Base-by-base conservation (phyloP, 371 early-diverging fungal species). In the Rhizopus arrhizus region DNA sequence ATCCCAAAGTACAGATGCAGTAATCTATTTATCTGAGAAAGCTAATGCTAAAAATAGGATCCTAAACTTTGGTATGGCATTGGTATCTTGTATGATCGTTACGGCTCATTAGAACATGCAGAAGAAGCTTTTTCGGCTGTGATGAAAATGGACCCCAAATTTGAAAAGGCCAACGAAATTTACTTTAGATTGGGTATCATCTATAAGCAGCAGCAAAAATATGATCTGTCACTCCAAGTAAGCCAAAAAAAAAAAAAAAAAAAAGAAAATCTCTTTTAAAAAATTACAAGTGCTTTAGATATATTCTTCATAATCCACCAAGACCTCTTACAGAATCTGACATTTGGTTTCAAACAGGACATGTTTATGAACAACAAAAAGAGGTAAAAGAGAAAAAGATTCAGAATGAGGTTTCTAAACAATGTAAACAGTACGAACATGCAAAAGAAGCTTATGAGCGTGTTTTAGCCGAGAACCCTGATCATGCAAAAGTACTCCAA, bases 41-140 rank as follows among this genome's bases (percentile, higher is more conserved):
- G 6, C 11, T 6, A 36, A 9, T 36, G 11, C 9, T 36, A 11
- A 36, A 9, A 36, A 9, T 36, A 91, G 88, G 96, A 95, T 61
- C 94, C 97, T 5, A 95, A 94, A 64, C 86, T 97, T 16, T 97
- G 98, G 98, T 97, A 95, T 65, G 96, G 96, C 22, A 95, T 96
- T 42, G 98, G 96, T 28, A 95, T 95, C 33, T 77, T 96, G 7
- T 96, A 96, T 64, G 98, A 97, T 66, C 88, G 96, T 16, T 96
- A 93, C 66, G 94, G 94, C 9, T 92, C 94, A 1, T 89, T 89
- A 28, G 96, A 96, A 46, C 91, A 94, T 68, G 97, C 98, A 10
- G 96, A 96, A 69, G 95, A 95, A 63, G 97, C 97, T 0, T 96
- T 96, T 65, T 80, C 91, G 0, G 90, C 94, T 1, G 97, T 88